phyloP scores from a whole-genome alignment of 805 yeast species.

The Vanderwaltozyma yarrowii region DNA sequence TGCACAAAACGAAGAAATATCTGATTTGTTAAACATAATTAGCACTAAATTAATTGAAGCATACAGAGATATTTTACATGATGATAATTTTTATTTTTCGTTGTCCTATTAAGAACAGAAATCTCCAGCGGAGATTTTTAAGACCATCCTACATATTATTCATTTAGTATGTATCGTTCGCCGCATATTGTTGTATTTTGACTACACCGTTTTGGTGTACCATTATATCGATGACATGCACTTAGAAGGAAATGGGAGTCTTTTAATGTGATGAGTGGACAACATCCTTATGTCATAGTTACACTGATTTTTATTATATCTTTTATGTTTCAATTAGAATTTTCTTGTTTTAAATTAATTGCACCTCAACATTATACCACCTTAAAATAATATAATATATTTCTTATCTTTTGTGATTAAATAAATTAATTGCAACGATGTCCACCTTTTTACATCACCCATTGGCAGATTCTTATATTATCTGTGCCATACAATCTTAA shows the following conservation, averaged over 20 bases:
- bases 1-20: background rate
- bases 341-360: background rate
- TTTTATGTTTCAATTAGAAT: background rate
- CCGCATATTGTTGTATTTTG: conserved; percentile 4
- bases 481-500: no score
- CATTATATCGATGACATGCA: conserved; percentile 2
- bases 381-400: no score
- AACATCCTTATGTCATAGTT: conserved; percentile 49
- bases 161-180: conserved; percentile 6
- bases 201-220: conserved; percentile 16
- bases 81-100: conserved; percentile 25
- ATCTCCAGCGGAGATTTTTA: conserved; percentile 15
- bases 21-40: no score
- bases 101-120: conserved; percentile 26
- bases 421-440: no score
- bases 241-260: conserved; percentile 21
- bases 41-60: no score
- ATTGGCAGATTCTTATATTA: no score
- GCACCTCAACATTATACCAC: background rate
- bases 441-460: no score
- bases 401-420: no score
- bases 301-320: conserved; percentile 11
- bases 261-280: conserved; percentile 56
- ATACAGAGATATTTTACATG: conserved; percentile 9
- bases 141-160: conserved; percentile 11